A percentile compares a stretch with the other conserved stretches of the same genome.
Evolutionary conservation across 2,329 filamentous ascomycete genomes (phyloP).

Genomic region (Botrytis hyacinthi): DNA sequence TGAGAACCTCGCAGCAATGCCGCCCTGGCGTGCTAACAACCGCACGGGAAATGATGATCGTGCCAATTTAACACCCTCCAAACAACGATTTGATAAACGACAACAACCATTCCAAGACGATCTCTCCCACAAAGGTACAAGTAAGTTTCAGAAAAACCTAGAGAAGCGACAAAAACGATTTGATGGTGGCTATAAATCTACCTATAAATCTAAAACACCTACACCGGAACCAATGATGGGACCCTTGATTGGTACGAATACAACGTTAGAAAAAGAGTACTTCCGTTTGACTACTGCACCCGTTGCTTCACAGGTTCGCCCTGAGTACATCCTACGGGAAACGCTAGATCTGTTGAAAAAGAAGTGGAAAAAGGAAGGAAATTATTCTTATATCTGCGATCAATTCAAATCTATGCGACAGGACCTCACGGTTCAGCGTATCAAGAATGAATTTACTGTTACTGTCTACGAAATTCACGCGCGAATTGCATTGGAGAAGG

Average conservation of each 20-base stretch:
- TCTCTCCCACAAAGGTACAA: slow-evolving; percentile 52
- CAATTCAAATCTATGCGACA: slow-evolving; percentile 99
- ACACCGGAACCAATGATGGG: slow-evolving; percentile 58
- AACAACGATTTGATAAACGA: slow-evolving; percentile 45
- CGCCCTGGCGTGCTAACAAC: slow-evolving; percentile 71
- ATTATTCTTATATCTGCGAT: slow-evolving; percentile 97
- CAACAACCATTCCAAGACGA: slow-evolving; percentile 49
- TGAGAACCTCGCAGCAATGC: slow-evolving; percentile 50
- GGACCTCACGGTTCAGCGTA: slow-evolving; percentile 95
- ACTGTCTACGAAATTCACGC: slow-evolving; percentile 97
- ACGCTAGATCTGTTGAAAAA: slow-evolving; percentile 86
- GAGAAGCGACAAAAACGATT: slow-evolving; percentile 91
- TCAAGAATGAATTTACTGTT: slow-evolving; percentile 95
- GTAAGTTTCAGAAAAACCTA: slow-evolving; percentile 86
- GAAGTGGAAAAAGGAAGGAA: slow-evolving; percentile 91
- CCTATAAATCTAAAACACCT: slow-evolving; percentile 49
- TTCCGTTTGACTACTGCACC: slow-evolving; percentile 90
- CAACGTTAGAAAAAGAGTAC: slow-evolving; percentile 87
- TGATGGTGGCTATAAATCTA: slow-evolving; percentile 61
- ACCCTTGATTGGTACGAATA: slow-evolving; percentile 82
- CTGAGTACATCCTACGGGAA: slow-evolving; percentile 73
- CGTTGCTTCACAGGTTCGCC: slow-evolving; percentile 84
- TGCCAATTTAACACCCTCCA: slow-evolving; percentile 49
- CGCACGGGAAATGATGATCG: slow-evolving; percentile 65
- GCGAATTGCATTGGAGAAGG: slow-evolving; percentile 94